Base-by-base conservation (phyloP, 2,329 filamentous ascomycete genomes). In the Fusarium vanettenii region DNA sequence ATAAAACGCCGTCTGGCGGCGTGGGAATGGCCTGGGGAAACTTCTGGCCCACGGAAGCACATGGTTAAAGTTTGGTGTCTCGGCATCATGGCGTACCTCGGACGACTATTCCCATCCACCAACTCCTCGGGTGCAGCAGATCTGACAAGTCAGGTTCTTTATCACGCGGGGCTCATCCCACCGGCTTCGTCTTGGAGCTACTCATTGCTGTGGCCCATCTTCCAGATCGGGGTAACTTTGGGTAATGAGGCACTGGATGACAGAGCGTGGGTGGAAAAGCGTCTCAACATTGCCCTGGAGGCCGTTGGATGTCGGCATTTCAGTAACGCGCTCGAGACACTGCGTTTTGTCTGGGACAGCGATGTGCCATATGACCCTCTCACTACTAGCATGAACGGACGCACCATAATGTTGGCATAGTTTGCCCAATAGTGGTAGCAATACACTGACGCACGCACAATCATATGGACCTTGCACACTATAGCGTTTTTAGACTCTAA, bases 271-370 rank as follows among this genome's bases (percentile, higher is more conserved):
- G 41, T 71, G 13, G 35, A 66, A 18, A 25, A 5, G 1, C 55
- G 60, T 2, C 52, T 71, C 1, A 22, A 2, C 0, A 56, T 61
- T 20, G 60, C 60, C 3, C 60, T 70, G 0, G 13, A 57, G 13
- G 57, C 66, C 3, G 52, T 70, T 16, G 66, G 69, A 27, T 71
- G 69, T n/a, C 69, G 69, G 1, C 69, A 71, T 50, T 63, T 66
- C 10, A 71, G 69, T 13, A 71, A 70, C 37, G 69, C 69, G n/a
- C 66, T 71, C 14, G 60, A 71, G 3, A 29, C 9, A 0, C 16
- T 71, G 33, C 66, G 65, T 5, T 8, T 16, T 37, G 33, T 61
- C 1, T 71, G 66, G 69, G 27, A 16, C 5, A 35, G 13, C 11
- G 14, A 7, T 5, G 27, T 33, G 5, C 11, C 13, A 11, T 57